Evolutionary conservation across 805 yeast species (phyloP).

Genomic region (Wickerhamiella brachini): DNA sequence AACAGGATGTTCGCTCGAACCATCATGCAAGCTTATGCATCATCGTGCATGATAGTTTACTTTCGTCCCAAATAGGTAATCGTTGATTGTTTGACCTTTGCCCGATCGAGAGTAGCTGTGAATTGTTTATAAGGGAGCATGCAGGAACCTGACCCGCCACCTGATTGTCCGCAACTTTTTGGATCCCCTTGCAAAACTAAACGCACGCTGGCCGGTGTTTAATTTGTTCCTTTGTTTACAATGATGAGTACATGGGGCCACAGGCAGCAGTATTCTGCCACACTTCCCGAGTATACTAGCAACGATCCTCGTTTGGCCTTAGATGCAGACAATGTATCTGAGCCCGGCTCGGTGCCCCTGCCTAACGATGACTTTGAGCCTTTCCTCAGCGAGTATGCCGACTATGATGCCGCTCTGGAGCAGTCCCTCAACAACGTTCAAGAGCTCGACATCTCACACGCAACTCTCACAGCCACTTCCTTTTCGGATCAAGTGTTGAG

Average conservation of each 20-base stretch:
- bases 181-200: not conserved
- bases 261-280: not conserved
- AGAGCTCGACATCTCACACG: slow-evolving; percentile 49
- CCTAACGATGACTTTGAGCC: slow-evolving; percentile 44
- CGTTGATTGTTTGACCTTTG: not conserved
- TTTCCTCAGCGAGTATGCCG: slow-evolving; percentile 29
- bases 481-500: not conserved
- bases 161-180: not conserved
- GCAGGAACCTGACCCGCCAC: not conserved
- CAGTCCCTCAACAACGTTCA: slow-evolving; percentile 39
- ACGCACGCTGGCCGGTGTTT: not conserved
- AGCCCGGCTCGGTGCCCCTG: slow-evolving; percentile 28
- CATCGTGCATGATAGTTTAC: slow-evolving; percentile 1
- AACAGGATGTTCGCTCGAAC: not conserved
- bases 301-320: slow-evolving; percentile 4
- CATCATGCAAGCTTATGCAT: not conserved
- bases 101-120: not conserved
- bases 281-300: not conserved
- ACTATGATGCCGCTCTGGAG: slow-evolving; percentile 38
- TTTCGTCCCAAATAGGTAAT: slow-evolving; percentile 2
- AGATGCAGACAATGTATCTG: slow-evolving; percentile 13
- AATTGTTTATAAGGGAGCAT: not conserved
- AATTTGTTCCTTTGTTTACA: not conserved
- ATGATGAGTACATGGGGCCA: not conserved
- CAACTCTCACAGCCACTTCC: not conserved